These are phyloP conservation scores for Pythium insidiosum DNA, from an alignment of 352 stramenopile genomes.

Conservation along the genomic window DNA sequence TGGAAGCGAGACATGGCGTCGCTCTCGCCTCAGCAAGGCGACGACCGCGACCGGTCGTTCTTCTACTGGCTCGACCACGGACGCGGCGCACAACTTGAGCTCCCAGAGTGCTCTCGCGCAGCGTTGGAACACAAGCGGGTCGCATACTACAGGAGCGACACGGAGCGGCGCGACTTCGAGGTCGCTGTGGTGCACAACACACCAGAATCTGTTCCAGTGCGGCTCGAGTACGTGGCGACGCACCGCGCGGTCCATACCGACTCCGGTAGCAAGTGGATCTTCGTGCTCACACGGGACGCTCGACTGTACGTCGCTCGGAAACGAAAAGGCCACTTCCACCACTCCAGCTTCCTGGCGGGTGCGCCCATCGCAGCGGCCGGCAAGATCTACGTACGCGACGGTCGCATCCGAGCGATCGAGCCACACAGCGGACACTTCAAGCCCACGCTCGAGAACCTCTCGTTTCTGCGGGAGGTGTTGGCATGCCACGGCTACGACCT, in stretches of 20 bases:
- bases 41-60: slow-evolving; percentile 28
- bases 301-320: slow-evolving; percentile 63
- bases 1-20: slow-evolving; percentile 44
- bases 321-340: slow-evolving; percentile 61
- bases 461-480: slow-evolving; percentile 32
- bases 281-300: slow-evolving; percentile 32
- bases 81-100: slow-evolving; percentile 24
- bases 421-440: slow-evolving; percentile 76
- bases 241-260: slow-evolving; percentile 40
- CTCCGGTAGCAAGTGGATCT: slow-evolving; percentile 67
- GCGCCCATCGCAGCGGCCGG: slow-evolving; percentile 51
- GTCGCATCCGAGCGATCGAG: slow-evolving; percentile 49
- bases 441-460: slow-evolving; percentile 37
- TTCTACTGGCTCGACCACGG: slow-evolving; percentile 71
- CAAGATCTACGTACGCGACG: slow-evolving; percentile 55
- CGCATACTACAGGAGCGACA: slow-evolving; percentile 36
- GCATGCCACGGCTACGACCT: slow-evolving; percentile 28
- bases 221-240: slow-evolving; percentile 27
- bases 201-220: neutral
- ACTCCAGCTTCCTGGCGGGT: slow-evolving; percentile 70
- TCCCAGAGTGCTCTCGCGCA: slow-evolving; percentile 46
- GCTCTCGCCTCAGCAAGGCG: neutral
- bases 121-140: slow-evolving; percentile 35
- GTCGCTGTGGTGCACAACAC: slow-evolving; percentile 22
- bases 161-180: slow-evolving; percentile 33